Percentiles rank a stretch among this genome's conserved stretches.
Evolutionary conservation across 768 basidiomycete genomes (phyloP).

Genomic region (Obba rivulosa): DNA sequence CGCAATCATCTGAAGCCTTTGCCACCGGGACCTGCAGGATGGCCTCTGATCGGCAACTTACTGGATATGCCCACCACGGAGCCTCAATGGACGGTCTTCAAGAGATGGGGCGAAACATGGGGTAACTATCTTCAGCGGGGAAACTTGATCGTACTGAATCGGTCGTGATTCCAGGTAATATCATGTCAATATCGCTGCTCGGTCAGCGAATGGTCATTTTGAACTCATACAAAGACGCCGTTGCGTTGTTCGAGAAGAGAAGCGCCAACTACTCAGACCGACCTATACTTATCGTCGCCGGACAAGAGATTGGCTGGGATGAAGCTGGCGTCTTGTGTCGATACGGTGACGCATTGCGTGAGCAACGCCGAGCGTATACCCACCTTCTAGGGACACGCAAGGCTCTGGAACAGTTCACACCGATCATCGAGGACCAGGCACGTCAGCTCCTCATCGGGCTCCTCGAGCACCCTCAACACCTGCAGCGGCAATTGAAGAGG

Average conservation of each 20-base stretch:
- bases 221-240: conserved; percentile 17
- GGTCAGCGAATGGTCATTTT: conserved; percentile 24
- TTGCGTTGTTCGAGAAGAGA: conserved; percentile 23
- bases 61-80: conserved; percentile 18
- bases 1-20: conserved; percentile 10
- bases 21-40: conserved; percentile 23
- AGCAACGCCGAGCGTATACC: conserved; percentile 29
- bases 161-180: conserved; percentile 25
- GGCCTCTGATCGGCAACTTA: conserved; percentile 22
- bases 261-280: conserved; percentile 20
- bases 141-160: not conserved
- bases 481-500: conserved; percentile 37
- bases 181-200: conserved; percentile 20
- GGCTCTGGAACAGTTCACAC: conserved; percentile 29
- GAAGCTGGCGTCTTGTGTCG: conserved; percentile 32
- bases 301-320: conserved; percentile 20
- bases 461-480: conserved; percentile 31
- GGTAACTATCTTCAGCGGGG: conserved; percentile 21
- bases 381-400: conserved; percentile 35
- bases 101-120: conserved; percentile 22
- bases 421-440: conserved; percentile 36
- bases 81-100: conserved; percentile 19
- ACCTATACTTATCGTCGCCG: conserved; percentile 12
- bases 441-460: conserved; percentile 37
- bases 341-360: conserved; percentile 35